Evolutionary conservation across 805 yeast species (phyloP).

Genomic region (Ogataea siamensis): DNA sequence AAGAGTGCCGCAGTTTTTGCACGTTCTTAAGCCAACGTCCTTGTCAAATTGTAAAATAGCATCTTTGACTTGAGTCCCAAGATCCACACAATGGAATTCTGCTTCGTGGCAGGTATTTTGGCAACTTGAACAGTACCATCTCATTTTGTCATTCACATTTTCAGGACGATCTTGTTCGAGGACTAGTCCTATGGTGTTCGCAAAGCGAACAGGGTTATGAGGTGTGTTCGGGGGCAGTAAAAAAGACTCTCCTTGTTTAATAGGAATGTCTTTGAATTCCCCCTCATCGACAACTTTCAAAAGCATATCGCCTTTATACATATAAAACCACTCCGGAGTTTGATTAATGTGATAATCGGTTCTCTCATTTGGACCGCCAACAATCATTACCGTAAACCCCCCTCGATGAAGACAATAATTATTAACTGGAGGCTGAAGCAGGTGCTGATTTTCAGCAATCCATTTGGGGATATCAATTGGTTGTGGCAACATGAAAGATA

Average conservation of each 20-base stretch:
- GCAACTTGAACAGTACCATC: constrained; percentile 88
- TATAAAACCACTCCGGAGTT: constrained; percentile 92
- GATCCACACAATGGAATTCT: constrained; percentile 71
- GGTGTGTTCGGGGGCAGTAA: constrained; percentile 82
- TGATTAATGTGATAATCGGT: constrained; percentile 92
- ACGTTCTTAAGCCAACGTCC: constrained; percentile 63
- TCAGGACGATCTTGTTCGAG: constrained; percentile 89
- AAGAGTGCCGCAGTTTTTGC: constrained; percentile 69
- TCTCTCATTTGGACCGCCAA: constrained; percentile 93
- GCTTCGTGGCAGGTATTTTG: constrained; percentile 61
- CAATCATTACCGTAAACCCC: constrained; percentile 92
- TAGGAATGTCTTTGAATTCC: constrained; percentile 67
- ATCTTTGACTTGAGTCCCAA: constrained; percentile 86
- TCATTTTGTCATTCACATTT: constrained; percentile 63
- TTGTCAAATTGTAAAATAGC: constrained; percentile 72
- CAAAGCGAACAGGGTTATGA: constrained; percentile 85
- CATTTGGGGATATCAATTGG: constrained; percentile 81
- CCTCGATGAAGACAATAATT: constrained; percentile 88
- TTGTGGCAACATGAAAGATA: constrained; percentile 43
- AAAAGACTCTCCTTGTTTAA: constrained; percentile 86
- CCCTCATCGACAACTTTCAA: constrained; percentile 80
- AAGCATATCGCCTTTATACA: constrained; percentile 82
- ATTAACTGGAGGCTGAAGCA: constrained; percentile 88
- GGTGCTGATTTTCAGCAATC: constrained; percentile 72
- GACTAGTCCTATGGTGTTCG: constrained; percentile 83